Base-by-base conservation (phyloP, 2,329 filamentous ascomycete species). In the Arachnopeziza araneosa region DNA sequence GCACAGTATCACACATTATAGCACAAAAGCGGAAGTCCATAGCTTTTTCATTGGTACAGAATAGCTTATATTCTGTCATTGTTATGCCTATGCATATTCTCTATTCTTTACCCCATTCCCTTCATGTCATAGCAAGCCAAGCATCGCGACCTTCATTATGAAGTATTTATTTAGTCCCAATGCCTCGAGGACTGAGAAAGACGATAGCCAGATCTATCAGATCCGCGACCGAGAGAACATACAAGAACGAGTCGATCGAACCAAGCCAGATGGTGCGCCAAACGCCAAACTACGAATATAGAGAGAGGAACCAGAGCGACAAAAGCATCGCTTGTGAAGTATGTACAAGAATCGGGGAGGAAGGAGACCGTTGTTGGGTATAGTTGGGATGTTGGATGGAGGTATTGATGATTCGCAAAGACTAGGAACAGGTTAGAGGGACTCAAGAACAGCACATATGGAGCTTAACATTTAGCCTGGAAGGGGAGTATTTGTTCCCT, bases 401-500 rank as follows among this genome's bases (percentile, higher is more conserved):
- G 36, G 17, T n/a, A 44, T 44, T 14, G 17, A 19, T 44, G 12
- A 14, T 14, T 44, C 17, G 36, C 26, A 30, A 9, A 30, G 6
- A 14, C 36, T 44, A 32, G 36, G 10, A 44, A 44, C 10, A 12
- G 4, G 36, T 44, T 44, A 44, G 36, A 19, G 36, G 12, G 36
- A 44, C 12, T 14, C 3, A 44, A 12, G 36, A 44, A 44, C 36
- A 44, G 17, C 6, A 44, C 6, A 12, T 12, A 44, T 44, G 36
- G 36, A 44, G 17, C 17, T 8, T 44, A 44, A 5, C 36, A 44
- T 19, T 44, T 19, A 44, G 36, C 36, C 17, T 8, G 36, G 36
- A 14, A 44, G 36, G n/a, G 56, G 55, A 12, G 48, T 30, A 22
- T 52, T 60, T 9, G 60, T 60, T 22, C 57, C 61, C 52, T 60